Conservation (phyloP, 73 alveolate species). For the Paramecium octaurelia region DNA sequence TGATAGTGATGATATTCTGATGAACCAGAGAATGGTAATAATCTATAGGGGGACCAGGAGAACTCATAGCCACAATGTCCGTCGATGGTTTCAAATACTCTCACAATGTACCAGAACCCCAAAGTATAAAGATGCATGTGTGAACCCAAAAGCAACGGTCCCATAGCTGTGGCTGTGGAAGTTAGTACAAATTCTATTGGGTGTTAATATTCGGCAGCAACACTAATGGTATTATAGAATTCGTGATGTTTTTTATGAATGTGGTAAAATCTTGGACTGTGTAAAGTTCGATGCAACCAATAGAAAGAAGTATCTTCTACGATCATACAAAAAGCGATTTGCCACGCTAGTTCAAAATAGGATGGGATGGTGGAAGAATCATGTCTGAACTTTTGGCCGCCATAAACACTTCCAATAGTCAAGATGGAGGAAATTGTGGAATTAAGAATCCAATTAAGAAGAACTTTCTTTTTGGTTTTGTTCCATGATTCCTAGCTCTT, state of each 20-base stretch:
- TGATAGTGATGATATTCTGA: slow-evolving; percentile 78
- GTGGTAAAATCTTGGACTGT: slow-evolving; percentile 63
- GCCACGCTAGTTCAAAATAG: slow-evolving; percentile 49
- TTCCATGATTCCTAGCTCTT: neutral
- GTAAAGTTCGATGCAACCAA: slow-evolving; percentile 73
- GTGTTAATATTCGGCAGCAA: slow-evolving; percentile 77
- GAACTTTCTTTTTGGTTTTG: neutral
- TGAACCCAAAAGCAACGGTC: slow-evolving; percentile 66
- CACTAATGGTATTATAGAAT: slow-evolving; percentile 67
- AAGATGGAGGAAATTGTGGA: neutral
- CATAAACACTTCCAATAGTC: neutral
- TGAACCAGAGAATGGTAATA: slow-evolving; percentile 73
- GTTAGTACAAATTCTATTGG: slow-evolving; percentile 62
- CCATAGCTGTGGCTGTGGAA: slow-evolving; percentile 63
- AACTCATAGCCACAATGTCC: slow-evolving; percentile 92
- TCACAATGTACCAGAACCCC: slow-evolving; percentile 63
- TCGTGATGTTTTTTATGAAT: slow-evolving; percentile 76
- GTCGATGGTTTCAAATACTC: slow-evolving; percentile 72
- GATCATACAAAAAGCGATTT: slow-evolving; percentile 16
- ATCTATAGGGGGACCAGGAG: slow-evolving; percentile 74
- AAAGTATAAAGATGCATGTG: slow-evolving; percentile 71
- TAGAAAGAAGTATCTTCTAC: slow-evolving; percentile 74
- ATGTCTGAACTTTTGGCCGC: neutral
- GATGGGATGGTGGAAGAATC: slow-evolving; percentile 59
- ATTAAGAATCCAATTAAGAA: slow-evolving; percentile 31